Evolutionary conservation across 768 basidiomycete species (phyloP).

Genomic region (Trametes cingulata): DNA sequence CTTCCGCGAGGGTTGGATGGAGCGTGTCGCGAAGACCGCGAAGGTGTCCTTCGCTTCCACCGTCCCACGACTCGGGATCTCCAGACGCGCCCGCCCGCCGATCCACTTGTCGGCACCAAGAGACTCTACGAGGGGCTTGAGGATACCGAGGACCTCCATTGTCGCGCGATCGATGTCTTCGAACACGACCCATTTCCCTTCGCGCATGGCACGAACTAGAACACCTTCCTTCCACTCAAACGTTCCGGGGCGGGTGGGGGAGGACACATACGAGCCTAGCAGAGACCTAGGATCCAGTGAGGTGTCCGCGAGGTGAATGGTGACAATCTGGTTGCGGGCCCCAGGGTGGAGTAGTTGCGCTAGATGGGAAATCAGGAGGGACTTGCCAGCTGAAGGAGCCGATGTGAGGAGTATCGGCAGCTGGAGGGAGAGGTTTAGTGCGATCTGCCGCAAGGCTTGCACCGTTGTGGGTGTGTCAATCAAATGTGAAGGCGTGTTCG

Average conservation of each 20-base stretch:
- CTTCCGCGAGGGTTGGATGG: conserved; percentile 48
- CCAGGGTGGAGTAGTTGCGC: conserved; percentile 64
- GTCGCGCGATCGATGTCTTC: conserved; percentile 92
- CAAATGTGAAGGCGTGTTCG: conserved; percentile 38
- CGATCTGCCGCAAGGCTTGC: conserved; percentile 59
- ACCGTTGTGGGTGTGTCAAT: conserved; percentile 67
- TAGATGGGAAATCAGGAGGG: conserved; percentile 75
- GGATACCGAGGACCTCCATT: conserved; percentile 82
- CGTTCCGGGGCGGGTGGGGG: conserved; percentile 74
- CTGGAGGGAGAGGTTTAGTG: conserved; percentile 63
- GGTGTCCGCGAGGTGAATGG: conserved; percentile 91
- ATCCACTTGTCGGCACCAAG: conserved; percentile 69
- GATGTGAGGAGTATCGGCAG: conserved; percentile 84
- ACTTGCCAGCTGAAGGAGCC: conserved; percentile 86
- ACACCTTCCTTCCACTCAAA: conserved; percentile 98
- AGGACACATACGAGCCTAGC: conserved; percentile 91
- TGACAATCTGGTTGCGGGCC: conserved; percentile 68
- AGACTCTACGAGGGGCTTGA: conserved; percentile 84
- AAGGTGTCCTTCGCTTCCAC: conserved; percentile 81
- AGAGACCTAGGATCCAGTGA: conserved; percentile 93
- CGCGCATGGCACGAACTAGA: conserved; percentile 82
- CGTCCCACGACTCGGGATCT: conserved; percentile 71
- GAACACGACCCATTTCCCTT: conserved; percentile 91
- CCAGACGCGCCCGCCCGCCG: conserved; percentile 66
- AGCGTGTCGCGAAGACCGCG: conserved; percentile 87